Evolutionary conservation across 2,329 filamentous ascomycete species (phyloP), one percentile per base, ranked within the genome.

Genomic region (Akanthomyces muscarius): DNA sequence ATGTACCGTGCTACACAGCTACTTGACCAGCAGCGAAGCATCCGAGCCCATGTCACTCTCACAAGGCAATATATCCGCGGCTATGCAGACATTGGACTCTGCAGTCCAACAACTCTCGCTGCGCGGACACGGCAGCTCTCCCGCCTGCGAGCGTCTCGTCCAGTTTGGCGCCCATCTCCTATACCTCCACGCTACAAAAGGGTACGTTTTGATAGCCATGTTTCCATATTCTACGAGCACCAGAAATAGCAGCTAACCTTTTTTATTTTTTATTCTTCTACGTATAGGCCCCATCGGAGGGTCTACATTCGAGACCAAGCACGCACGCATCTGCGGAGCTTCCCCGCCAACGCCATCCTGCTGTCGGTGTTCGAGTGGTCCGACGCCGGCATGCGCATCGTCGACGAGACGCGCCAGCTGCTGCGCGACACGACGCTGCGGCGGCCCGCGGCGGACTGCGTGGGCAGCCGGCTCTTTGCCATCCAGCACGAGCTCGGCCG

Each of bases 301-400:
- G 77, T 81, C 0, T 81, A 87, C 21, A 73, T 96, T 41, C 87
- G 89, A 50, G 75, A 81, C 8, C 78, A 87, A 14, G 76, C 97
- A 0, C 75, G 78, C 5, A 75, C 79, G 2, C 89, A 88, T 65
- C 78, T 95, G 25, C 68, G 69, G 0, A 71, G 77, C 7, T 96
- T 92, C 71, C 91, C 92, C 0, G 79, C 80, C 55, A 97, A 97
- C 75, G 90, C 86, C 1, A 80, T 91, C 6, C 88, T 97, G 65
- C 81, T 96, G 1, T 80, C 83, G 1, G 76, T 95, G 0, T 89
- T 89, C 66, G 83, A 87, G n/a, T 90, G 88, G 80, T 87, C 90
- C 65, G 88, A 94, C 71, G 81, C 86, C 2, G 85, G 88, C 8
- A 85, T 91, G 50, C 84, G 88, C 28, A 82, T 95, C 61, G 85